These are phyloP conservation scores for Hanseniaspora taiwanica DNA, from an alignment of 805 yeast genomes.

Conservation along the genomic window DNA sequence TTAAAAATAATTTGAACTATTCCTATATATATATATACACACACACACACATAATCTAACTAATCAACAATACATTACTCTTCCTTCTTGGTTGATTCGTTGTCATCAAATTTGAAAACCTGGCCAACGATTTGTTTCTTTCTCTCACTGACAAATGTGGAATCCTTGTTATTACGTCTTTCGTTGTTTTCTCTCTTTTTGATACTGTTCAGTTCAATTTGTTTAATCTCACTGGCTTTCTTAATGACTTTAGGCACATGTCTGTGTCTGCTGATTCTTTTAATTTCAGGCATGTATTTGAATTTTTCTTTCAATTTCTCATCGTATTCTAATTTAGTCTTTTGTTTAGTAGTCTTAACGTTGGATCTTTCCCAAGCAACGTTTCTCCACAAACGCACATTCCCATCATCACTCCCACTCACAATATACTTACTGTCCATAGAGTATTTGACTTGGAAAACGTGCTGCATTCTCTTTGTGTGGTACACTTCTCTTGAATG, in stretches of 20 bases:
- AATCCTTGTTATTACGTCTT: constrained; percentile 59
- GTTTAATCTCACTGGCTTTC: constrained; percentile 79
- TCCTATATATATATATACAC: too few relatives aligned
- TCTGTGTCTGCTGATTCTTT: constrained; percentile 80
- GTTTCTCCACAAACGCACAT: constrained; percentile 86
- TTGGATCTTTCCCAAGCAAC: constrained; percentile 74
- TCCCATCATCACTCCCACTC: constrained; percentile 93
- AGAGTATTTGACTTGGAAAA: constrained; percentile 69
- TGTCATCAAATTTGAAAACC: constrained; percentile 43
- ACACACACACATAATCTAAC: background rate
- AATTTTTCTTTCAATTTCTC: constrained; percentile 83
- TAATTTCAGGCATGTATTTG: constrained; percentile 93
- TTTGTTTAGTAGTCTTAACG: constrained; percentile 66
- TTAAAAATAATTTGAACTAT: too few relatives aligned
- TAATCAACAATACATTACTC: background rate
- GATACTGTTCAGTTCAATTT: constrained; percentile 54
- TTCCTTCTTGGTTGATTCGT: constrained; percentile 1
- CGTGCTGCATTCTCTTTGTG: constrained; percentile 95
- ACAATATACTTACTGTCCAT: constrained; percentile 82
- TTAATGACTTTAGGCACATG: constrained; percentile 81
- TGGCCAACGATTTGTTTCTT: constrained; percentile 78
- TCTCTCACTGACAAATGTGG: constrained; percentile 56
- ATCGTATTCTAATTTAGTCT: constrained; percentile 79
- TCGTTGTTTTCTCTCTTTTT: constrained; percentile 76
- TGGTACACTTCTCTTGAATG: constrained; percentile 93